Percentiles rank a stretch among this genome's conserved stretches.
Conservation (phyloP, 1,284 basidiomycete genomes). For the Ganoderma sinense region DNA sequence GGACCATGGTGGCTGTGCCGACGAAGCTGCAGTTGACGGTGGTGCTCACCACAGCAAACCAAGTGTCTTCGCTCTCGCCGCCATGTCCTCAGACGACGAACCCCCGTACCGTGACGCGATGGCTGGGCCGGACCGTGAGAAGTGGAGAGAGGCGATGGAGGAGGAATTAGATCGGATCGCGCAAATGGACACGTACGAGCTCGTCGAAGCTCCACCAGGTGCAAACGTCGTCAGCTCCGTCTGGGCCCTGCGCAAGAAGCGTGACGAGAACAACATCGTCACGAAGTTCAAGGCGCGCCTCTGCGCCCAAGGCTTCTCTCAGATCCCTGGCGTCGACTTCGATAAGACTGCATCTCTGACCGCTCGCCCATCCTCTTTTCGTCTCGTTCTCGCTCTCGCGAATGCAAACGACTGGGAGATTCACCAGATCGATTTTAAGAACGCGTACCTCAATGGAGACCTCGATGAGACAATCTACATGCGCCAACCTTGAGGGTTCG, state of each 20-base stretch:
- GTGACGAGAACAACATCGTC: constrained; percentile 39
- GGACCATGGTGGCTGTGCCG: not conserved
- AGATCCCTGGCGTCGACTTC: constrained; percentile 50
- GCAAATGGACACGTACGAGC: constrained; percentile 35
- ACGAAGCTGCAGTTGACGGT: not conserved
- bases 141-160: constrained; percentile 18
- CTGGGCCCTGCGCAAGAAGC: constrained; percentile 51
- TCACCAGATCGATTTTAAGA: constrained; percentile 42
- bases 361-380: constrained; percentile 39
- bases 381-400: constrained; percentile 44
- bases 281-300: constrained; percentile 47
- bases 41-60: not conserved
- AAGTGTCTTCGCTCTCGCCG: constrained; percentile 7
- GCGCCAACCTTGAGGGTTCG: constrained; percentile 32
- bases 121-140: constrained; percentile 30
- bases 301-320: constrained; percentile 51
- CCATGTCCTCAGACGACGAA: constrained; percentile 17
- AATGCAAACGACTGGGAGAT: constrained; percentile 35
- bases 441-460: constrained; percentile 38
- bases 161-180: constrained; percentile 15
- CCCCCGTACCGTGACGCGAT: constrained; percentile 29
- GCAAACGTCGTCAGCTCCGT: constrained; percentile 24
- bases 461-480: constrained; percentile 37
- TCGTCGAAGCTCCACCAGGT: constrained; percentile 34
- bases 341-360: constrained; percentile 48